Conservation (phyloP, 2,329 filamentous ascomycete species). For the Grosmannia penicillata region DNA sequence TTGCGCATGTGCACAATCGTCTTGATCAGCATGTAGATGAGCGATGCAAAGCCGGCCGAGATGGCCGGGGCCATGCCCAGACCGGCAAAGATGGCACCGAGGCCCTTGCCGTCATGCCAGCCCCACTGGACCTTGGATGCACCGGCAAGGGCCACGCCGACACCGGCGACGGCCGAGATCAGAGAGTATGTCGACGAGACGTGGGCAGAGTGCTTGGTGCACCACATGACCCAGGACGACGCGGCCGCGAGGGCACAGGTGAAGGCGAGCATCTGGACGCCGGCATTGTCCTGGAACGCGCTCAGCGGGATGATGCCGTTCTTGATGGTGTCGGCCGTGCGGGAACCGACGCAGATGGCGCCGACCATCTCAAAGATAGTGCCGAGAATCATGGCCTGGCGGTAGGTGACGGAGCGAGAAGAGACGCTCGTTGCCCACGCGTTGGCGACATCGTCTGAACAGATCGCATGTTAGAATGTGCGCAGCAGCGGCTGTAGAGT, state of each 20-base stretch:
- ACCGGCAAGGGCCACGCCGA: slow-evolving; percentile 52
- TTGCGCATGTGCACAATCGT: slow-evolving; percentile 53
- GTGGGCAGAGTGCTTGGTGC: slow-evolving; percentile 57
- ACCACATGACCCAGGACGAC: slow-evolving; percentile 68
- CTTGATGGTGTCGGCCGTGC: slow-evolving; percentile 66
- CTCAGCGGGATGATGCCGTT: slow-evolving; percentile 53
- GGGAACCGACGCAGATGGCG: slow-evolving; percentile 50
- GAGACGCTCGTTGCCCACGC: slow-evolving; percentile 71
- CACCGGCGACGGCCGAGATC: slow-evolving; percentile 53
- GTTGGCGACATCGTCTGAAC: slow-evolving; percentile 66
- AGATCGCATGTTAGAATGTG: background rate
- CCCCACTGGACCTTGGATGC: slow-evolving; percentile 50
- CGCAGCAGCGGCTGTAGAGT: background rate
- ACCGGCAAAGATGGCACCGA: slow-evolving; percentile 58
- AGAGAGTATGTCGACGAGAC: slow-evolving; percentile 61
- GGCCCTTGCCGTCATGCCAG: slow-evolving; percentile 52
- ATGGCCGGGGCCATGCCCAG: slow-evolving; percentile 57
- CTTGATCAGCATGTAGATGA: slow-evolving; percentile 62
- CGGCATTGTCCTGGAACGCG: slow-evolving; percentile 44
- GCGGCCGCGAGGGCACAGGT: slow-evolving; percentile 49
- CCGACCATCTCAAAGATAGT: slow-evolving; percentile 55
- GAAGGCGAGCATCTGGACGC: slow-evolving; percentile 55
- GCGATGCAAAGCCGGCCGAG: slow-evolving; percentile 47
- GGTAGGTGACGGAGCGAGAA: slow-evolving; percentile 59
- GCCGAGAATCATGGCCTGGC: slow-evolving; percentile 52